phyloP scores from a whole-genome alignment of 106 monocot species.

The Hemerocallis citrina region DNA sequence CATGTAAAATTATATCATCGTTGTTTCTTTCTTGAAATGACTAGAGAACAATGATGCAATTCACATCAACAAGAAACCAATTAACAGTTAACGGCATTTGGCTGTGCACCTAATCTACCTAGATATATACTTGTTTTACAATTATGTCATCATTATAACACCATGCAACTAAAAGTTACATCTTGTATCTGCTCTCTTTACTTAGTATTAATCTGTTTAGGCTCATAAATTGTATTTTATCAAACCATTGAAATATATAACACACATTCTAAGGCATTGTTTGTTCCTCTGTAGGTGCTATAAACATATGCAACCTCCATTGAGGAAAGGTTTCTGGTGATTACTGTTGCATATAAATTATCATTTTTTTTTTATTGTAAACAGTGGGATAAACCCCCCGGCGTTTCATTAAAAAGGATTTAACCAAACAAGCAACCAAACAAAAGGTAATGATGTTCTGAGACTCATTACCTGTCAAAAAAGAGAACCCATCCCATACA shows the following conservation, averaged over 20 bases:
- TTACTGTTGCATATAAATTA: no score
- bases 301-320: not conserved
- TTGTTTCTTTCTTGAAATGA: slow-evolving; percentile 1
- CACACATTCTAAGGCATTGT: not conserved
- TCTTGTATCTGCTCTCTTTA: not conserved
- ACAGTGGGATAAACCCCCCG: no score
- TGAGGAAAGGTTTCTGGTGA: slow-evolving; percentile 2
- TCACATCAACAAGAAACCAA: not conserved
- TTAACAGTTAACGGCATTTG: not conserved
- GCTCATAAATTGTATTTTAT: not conserved
- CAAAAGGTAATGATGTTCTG: no score
- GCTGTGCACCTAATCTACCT: not conserved
- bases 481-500: no score
- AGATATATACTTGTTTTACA: not conserved
- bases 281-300: not conserved
- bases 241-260: not conserved
- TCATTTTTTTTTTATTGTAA: no score
- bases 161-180: not conserved
- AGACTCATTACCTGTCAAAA: no score
- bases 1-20: not conserved
- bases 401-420: no score
- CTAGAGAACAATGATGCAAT: not conserved
- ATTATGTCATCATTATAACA: not conserved
- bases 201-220: not conserved
- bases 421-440: no score